Conservation (phyloP, 1,284 basidiomycete species). For the Prillingera fragicola region DNA sequence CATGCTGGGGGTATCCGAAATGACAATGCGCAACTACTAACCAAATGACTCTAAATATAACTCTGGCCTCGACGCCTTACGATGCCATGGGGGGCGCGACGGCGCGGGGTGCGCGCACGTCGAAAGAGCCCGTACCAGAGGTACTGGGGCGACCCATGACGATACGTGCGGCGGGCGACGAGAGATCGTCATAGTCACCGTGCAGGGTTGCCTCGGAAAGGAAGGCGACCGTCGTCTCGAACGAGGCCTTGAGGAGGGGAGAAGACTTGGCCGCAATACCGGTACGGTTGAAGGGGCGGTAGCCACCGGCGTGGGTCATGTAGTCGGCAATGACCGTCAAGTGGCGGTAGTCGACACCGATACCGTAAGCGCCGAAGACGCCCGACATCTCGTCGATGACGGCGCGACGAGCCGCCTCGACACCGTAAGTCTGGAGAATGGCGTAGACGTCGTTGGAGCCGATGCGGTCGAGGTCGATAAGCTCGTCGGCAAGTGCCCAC, state of each 20-base stretch:
- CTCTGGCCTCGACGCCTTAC: no score
- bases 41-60: no score
- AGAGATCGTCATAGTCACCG: conserved; percentile 90
- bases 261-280: conserved; percentile 88
- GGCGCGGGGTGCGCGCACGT: conserved; percentile 50
- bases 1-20: no score
- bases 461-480: conserved; percentile 77
- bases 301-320: conserved; percentile 97
- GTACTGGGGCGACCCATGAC: conserved; percentile 78
- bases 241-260: conserved; percentile 92
- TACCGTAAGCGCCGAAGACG: conserved; percentile 96
- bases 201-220: conserved; percentile 88
- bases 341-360: conserved; percentile 91
- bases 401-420: conserved; percentile 93
- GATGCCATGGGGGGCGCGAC: no score
- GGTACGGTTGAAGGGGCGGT: conserved; percentile 94
- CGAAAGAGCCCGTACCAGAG: conserved; percentile 85
- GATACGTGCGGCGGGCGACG: conserved; percentile 76
- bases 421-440: conserved; percentile 86
- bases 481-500: conserved; percentile 75
- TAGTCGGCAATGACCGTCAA: conserved; percentile 97
- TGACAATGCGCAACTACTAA: no score
- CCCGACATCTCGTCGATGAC: conserved; percentile 78
- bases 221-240: conserved; percentile 95
- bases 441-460: conserved; percentile 96